A percentile compares a stretch with the other conserved stretches of the same genome.
phyloP scores from a whole-genome alignment of 1,284 basidiomycete species.

The Ustilago bromivora region DNA sequence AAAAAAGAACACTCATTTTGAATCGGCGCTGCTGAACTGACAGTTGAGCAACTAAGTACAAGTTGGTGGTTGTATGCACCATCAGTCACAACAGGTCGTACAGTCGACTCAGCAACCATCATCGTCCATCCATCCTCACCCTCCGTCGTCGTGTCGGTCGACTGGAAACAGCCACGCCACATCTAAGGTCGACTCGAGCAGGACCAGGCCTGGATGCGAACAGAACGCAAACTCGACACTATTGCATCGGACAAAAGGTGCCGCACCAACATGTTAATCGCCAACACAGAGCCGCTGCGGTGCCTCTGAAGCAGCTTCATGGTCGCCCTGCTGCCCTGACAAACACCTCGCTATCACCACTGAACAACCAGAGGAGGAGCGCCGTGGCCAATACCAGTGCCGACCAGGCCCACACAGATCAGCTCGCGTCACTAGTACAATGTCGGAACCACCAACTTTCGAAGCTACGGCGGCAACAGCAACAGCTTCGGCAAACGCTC shows the following conservation, averaged over 20 bases:
- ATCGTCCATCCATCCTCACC: neutral
- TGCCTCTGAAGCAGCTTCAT: neutral
- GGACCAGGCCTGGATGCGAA: neutral
- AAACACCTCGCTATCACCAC: neutral
- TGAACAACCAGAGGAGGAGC: neutral
- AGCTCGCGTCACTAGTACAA: neutral
- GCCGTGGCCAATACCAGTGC: neutral
- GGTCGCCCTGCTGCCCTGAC: neutral
- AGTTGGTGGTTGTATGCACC: neutral
- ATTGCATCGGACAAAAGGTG: neutral
- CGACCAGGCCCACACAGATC: neutral
- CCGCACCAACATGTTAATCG: neutral
- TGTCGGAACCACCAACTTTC: slow-evolving; percentile 22
- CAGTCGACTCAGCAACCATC: slow-evolving; percentile 1
- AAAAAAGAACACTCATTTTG: neutral
- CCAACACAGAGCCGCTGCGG: neutral
- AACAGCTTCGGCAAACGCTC: neutral
- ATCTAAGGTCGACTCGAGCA: neutral
- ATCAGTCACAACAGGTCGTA: neutral
- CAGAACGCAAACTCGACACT: neutral
- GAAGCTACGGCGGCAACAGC: neutral
- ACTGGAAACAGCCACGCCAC: neutral
- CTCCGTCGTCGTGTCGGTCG: neutral
- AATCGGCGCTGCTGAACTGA: slow-evolving; percentile 1
- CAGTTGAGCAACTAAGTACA: neutral